Base-by-base conservation (phyloP, 1,284 basidiomycete species). In the Termitomyces sp. region DNA sequence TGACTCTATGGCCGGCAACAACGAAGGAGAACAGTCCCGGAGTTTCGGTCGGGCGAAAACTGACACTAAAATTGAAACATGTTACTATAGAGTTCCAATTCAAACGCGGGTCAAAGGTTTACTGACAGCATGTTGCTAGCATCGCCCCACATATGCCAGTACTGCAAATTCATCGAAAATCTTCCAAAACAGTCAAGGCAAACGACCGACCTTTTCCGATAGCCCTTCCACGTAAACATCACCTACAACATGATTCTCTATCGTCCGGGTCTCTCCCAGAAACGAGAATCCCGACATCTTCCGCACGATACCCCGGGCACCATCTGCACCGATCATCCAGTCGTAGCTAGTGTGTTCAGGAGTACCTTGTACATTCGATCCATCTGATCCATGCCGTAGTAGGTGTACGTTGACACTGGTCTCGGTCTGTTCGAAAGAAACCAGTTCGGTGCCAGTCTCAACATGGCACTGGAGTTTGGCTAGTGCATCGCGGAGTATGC, bases 281-380 rank as follows among this genome's bases (percentile, higher is more conserved):
- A 80, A 79, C 0, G 66, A 55, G 21, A 79, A 55, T 0, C 72
- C 73, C 7, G 78, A 66, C 28, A 67, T 63, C 53, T 79, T 78
- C 45, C 76, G 67, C n/a, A 74, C 68, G 51, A 65, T 55, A 31
- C 72, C 69, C 28, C 65, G 66, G 1, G 71, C 74, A 10, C 73
- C 73, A 55, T 77, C 75, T 0, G 72, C 64, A 8, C 74, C 74
- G 39, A 76, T 64, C 19, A 77, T 59, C 61, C 66, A 75, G 16
- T 67, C 64, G 43, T 67, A 72, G 2, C 31, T 55, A 2, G 62
- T 48, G 1, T 53, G 49, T 48, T 73, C 68, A 40, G 62, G 61
- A 1, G 48, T 49, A 10, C 60, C 54, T 41, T 54, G 28, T n/a
- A 39, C 46, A 30, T 57, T 30, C 11, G 56, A 28, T 49, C 62